Percentiles rank a stretch among this genome's conserved stretches.
Conservation (phyloP, 768 basidiomycete genomes). For the Mycena polygramma region DNA sequence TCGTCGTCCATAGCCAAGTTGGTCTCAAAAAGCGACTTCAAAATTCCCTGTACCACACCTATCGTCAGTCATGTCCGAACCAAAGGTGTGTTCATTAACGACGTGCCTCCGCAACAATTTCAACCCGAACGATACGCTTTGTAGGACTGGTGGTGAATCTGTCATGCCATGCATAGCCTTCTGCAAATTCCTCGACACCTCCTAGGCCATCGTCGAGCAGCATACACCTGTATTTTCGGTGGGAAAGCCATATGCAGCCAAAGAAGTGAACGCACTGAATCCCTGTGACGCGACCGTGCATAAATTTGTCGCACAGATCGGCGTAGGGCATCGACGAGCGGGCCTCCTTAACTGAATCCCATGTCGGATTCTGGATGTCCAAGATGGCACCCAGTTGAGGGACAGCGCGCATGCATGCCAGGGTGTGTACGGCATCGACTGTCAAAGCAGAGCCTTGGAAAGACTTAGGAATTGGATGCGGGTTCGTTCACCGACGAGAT, state of each 20-base stretch:
- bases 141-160: constrained; percentile 64
- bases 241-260: neutral
- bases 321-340: constrained; percentile 62
- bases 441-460: constrained; percentile 59
- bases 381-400: constrained; percentile 67
- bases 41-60: constrained; percentile 47
- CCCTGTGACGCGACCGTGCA: constrained; percentile 59
- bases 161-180: constrained; percentile 74
- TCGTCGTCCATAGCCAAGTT: constrained; percentile 2
- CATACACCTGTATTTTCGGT: constrained; percentile 52
- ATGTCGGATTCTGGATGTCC: constrained; percentile 56
- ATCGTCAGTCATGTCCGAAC: constrained; percentile 10
- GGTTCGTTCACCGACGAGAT: no score
- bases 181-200: constrained; percentile 58
- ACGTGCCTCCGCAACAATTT: constrained; percentile 77
- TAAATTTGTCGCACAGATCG: constrained; percentile 68
- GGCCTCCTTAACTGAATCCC: constrained; percentile 70
- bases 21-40: constrained; percentile 45
- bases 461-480: neutral
- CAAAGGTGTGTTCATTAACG: neutral
- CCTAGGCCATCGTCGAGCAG: constrained; percentile 82
- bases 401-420: constrained; percentile 72
- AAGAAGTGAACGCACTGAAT: constrained; percentile 57
- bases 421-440: constrained; percentile 65
- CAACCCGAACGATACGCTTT: constrained; percentile 77